These are phyloP conservation scores for Stylonectria norvegica DNA, from an alignment of 2,329 filamentous ascomycete genomes.

Conservation along the genomic window DNA sequence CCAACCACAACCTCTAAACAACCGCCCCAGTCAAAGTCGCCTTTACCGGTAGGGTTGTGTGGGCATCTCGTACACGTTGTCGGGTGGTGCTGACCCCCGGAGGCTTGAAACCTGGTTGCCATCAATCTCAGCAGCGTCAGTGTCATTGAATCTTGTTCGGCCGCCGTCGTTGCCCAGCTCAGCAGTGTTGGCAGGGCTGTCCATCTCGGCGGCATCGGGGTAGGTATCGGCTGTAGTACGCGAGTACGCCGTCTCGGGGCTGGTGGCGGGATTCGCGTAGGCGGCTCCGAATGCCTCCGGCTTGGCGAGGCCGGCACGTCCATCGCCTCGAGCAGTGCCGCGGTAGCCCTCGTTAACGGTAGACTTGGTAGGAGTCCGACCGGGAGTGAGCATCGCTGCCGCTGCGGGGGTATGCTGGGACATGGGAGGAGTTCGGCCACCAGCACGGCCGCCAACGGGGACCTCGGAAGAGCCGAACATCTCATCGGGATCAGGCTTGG, in stretches of 20 bases:
- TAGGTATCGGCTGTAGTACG: slow-evolving; percentile 13
- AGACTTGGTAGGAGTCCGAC: slow-evolving; percentile 24
- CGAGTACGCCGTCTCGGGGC: slow-evolving; percentile 24
- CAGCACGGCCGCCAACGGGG: slow-evolving; percentile 33
- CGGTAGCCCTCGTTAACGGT: slow-evolving; percentile 36
- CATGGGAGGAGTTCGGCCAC: slow-evolving; percentile 30
- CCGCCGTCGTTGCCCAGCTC: slow-evolving; percentile 34
- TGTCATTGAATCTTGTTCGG: slow-evolving; percentile 33
- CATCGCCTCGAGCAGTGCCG: slow-evolving; percentile 38
- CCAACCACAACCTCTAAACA: background rate
- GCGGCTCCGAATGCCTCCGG: slow-evolving; percentile 33
- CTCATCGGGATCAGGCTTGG: slow-evolving; percentile 37
- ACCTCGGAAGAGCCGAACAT: slow-evolving; percentile 42
- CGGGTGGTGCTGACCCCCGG: slow-evolving; percentile 24
- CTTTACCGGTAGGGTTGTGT: slow-evolving; percentile 35
- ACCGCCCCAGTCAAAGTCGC: background rate
- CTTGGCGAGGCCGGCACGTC: slow-evolving; percentile 39
- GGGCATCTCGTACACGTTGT: slow-evolving; percentile 44
- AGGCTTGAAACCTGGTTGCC: slow-evolving; percentile 30
- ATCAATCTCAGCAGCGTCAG: slow-evolving; percentile 39
- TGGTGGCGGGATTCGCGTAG: slow-evolving; percentile 26
- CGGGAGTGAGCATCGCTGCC: slow-evolving; percentile 25
- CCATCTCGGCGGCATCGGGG: slow-evolving; percentile 24
- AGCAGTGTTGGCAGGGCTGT: slow-evolving; percentile 23
- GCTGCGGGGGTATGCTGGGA: slow-evolving; percentile 26